Percentiles rank a stretch among this genome's conserved stretches.
phyloP scores from a whole-genome alignment of 2,329 filamentous ascomycete genomes.

The Cryphonectria parasitica region DNA sequence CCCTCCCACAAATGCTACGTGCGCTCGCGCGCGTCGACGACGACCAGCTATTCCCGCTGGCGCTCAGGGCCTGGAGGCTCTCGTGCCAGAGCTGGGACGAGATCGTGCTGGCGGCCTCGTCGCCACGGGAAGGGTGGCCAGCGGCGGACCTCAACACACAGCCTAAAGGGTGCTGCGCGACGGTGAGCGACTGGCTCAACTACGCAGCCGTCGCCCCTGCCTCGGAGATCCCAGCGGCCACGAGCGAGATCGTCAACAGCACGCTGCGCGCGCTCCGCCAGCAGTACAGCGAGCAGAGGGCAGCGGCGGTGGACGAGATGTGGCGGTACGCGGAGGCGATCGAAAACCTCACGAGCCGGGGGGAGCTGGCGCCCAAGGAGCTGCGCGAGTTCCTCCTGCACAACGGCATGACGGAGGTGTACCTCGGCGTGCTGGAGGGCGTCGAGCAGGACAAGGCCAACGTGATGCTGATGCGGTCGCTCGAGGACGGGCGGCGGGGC shows the following conservation, averaged over 20 bases:
- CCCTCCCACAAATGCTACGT: conserved; percentile 16
- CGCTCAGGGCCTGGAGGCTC: conserved; percentile 21
- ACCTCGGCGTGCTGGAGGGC: background rate
- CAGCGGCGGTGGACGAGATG: conserved; percentile 3
- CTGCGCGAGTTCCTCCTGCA: background rate
- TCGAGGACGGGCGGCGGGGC: background rate
- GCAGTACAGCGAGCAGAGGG: background rate
- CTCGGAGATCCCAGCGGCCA: background rate
- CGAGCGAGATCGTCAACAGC: background rate
- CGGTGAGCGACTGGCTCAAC: conserved; percentile 13
- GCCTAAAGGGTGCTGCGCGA: background rate
- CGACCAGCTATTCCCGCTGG: conserved; percentile 20
- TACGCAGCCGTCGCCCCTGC: background rate
- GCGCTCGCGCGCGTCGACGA: conserved; percentile 23
- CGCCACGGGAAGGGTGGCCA: background rate
- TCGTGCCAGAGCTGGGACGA: conserved; percentile 23
- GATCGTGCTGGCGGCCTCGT: background rate
- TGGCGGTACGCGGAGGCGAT: background rate
- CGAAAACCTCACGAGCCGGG: background rate
- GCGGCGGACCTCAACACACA: background rate
- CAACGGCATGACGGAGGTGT: background rate
- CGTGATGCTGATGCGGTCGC: background rate
- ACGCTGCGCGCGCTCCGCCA: background rate
- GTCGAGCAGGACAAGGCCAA: background rate
- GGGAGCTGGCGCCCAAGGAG: background rate